Base-by-base conservation (phyloP, 1,284 basidiomycete species). In the Tetrapyrgos nigripes region DNA sequence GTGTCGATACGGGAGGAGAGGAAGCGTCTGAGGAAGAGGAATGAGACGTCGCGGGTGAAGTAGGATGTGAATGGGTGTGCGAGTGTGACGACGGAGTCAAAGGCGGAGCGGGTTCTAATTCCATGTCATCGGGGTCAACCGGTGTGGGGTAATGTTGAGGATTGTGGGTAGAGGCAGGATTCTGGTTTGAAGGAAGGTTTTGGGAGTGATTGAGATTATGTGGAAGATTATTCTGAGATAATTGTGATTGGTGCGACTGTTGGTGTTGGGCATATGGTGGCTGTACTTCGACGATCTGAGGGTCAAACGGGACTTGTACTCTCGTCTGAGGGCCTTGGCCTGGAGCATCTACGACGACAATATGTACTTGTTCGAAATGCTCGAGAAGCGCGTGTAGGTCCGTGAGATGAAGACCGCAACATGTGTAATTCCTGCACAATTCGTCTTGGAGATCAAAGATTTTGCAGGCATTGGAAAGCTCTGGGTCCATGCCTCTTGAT, bases 361-460 rank as follows among this genome's bases (percentile, higher is more conserved):
- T 90, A 71, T 94, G 93, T 47, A 87, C 85, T 60, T 93, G 88
- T 68, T 94, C 93, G 65, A 94, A 94, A 69, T 94, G 93, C 73
- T 94, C 92, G 4, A 94, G 82, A 24, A 94, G 85, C 1, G 90
- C 92, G 66, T 95, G 93, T 8, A 95, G 83, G 71, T 94, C 93
- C 48, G 84, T 84, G 21, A 94, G 83, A 61, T 90, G 84, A 43
- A 89, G 77, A 11, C 91, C 92, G 68, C 93, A 95, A 76, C 93
- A 95, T 1, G 87, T 86, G 75, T 93, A 95, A 70, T 94, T 88
- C 58, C 89, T 86, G 74, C 90, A 92, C 82, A 90, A 74, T 62
- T 92, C 89, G 56, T 86, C 87, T 65, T 91, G 87, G 50, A 83
- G 78, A 66, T 89, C 86, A 59, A 87, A 82, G n/a, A 85, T 77